phyloP scores from a whole-genome alignment of 148 eudicot species.

The Dysphania ambrosioides region DNA sequence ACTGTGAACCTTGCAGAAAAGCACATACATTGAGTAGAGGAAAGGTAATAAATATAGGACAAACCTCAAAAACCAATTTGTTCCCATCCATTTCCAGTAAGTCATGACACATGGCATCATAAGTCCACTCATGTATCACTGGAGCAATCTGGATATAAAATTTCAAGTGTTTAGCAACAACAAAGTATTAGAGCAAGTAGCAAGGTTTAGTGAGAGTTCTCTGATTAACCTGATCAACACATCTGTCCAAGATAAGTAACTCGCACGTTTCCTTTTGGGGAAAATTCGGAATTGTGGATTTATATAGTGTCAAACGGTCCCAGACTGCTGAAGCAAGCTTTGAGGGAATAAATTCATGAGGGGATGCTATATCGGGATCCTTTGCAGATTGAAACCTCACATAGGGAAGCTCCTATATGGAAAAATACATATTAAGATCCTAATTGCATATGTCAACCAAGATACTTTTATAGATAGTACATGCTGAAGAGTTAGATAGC shows the following conservation, averaged over 20 bases:
- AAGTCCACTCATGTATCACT: slow-evolving; percentile 97
- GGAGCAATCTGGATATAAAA: slow-evolving; percentile 75
- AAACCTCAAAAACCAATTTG: slow-evolving; percentile 83
- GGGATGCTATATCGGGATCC: slow-evolving; percentile 37
- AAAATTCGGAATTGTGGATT: slow-evolving; percentile 63
- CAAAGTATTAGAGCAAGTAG: slow-evolving; percentile 18
- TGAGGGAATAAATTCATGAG: slow-evolving; percentile 56
- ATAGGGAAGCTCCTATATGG: slow-evolving; percentile 68
- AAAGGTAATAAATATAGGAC: slow-evolving; percentile 11
- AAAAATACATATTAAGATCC: slow-evolving; percentile 21
- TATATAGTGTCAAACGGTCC: slow-evolving; percentile 57
- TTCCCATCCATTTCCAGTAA: slow-evolving; percentile 89
- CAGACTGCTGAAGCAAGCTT: slow-evolving; percentile 87
- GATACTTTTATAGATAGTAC: not conserved
- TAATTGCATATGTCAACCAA: not conserved
- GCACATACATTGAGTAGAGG: slow-evolving; percentile 8
- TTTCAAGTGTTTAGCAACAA: slow-evolving; percentile 13
- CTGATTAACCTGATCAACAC: slow-evolving; percentile 69
- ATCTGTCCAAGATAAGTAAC: slow-evolving; percentile 87
- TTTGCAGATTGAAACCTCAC: slow-evolving; percentile 70
- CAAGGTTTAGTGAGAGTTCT: not conserved
- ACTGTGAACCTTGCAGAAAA: slow-evolving; percentile 12
- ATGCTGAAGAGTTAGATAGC: not conserved
- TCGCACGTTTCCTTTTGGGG: slow-evolving; percentile 94
- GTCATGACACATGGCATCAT: slow-evolving; percentile 99